These are phyloP conservation scores for Rhynchospora breviuscula DNA, from an alignment of 176 grass and related monocot genomes.

Conservation along the genomic window DNA sequence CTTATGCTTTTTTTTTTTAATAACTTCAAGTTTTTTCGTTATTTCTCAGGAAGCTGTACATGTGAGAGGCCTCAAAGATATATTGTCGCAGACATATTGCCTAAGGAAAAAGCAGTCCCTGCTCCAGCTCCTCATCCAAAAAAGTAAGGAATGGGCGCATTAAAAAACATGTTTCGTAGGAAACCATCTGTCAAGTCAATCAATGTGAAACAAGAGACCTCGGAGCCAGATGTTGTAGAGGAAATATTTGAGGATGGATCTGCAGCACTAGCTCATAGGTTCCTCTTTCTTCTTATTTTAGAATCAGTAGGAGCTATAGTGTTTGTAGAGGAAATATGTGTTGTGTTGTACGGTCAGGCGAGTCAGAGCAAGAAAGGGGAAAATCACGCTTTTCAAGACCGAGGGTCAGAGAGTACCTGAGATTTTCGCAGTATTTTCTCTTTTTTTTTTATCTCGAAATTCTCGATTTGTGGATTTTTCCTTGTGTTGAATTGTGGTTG, in stretches of 20 bases:
- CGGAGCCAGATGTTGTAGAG: conserved; percentile 80
- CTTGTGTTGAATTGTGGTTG: background rate
- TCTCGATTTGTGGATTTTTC: background rate
- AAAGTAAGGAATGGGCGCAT: conserved; percentile 50
- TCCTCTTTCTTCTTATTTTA: background rate
- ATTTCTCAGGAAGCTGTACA: conserved; percentile 66
- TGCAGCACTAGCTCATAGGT: conserved; percentile 66
- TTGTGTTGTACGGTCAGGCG: too few species aligned
- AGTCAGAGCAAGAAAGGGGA: too few species aligned
- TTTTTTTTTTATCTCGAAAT: background rate
- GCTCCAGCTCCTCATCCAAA: conserved; percentile 39
- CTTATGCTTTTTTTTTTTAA: conserved; percentile 1
- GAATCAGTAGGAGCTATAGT: background rate
- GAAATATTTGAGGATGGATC: conserved; percentile 97
- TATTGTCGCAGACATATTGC: conserved; percentile 83
- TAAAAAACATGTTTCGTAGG: conserved; percentile 69
- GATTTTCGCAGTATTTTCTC: conserved; percentile 72
- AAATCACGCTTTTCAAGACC: too few species aligned
- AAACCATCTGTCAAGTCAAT: conserved; percentile 38
- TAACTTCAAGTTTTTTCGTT: conserved; percentile 8
- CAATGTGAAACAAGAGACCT: conserved; percentile 40
- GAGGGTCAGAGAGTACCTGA: too few species aligned
- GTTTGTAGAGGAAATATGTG: too few species aligned
- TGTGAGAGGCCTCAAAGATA: conserved; percentile 72
- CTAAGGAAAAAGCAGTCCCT: conserved; percentile 47